Percentiles rank a stretch among this genome's conserved stretches.
Conservation (phyloP, 1,284 basidiomycete species). For the Apiotrichum laibachii region DNA sequence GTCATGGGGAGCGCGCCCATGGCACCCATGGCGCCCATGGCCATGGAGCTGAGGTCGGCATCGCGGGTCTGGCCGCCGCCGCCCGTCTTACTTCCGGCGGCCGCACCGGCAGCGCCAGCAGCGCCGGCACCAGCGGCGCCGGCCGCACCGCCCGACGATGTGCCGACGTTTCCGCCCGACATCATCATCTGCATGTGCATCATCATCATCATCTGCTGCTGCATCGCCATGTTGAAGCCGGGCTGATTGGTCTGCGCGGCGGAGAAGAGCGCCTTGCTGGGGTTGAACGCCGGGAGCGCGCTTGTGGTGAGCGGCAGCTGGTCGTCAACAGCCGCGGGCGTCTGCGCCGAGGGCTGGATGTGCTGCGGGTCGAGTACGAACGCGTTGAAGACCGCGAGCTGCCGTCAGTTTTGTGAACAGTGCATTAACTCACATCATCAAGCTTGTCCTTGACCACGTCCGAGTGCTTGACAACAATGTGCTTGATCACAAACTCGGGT, state of each 20-base stretch:
- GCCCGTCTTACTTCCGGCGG: neutral
- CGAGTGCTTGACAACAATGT: conserved; percentile 81
- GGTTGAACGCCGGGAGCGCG: conserved; percentile 30
- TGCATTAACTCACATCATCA: conserved; percentile 42
- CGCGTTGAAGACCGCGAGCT: conserved; percentile 87
- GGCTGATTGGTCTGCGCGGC: conserved; percentile 15
- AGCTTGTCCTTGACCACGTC: conserved; percentile 61
- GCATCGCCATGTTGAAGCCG: conserved; percentile 42
- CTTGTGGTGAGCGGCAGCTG: conserved; percentile 26
- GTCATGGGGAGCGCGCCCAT: neutral
- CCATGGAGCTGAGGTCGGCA: conserved; percentile 8
- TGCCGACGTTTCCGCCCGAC: conserved; percentile 19
- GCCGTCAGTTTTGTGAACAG: conserved; percentile 10
- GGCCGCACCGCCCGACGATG: neutral
- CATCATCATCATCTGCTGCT: conserved; percentile 53
- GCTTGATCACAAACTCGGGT: conserved; percentile 90
- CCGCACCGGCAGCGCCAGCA: neutral
- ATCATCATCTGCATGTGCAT: conserved; percentile 52
- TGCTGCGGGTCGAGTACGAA: conserved; percentile 89
- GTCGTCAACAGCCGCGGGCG: conserved; percentile 49
- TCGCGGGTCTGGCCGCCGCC: conserved; percentile 13
- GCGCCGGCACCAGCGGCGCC: neutral
- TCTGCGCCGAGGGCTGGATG: conserved; percentile 63
- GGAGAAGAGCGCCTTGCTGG: conserved; percentile 25
- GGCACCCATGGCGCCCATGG: too few species aligned